Conservation (phyloP, 2,329 filamentous ascomycete genomes). For the Alternaria atra region DNA sequence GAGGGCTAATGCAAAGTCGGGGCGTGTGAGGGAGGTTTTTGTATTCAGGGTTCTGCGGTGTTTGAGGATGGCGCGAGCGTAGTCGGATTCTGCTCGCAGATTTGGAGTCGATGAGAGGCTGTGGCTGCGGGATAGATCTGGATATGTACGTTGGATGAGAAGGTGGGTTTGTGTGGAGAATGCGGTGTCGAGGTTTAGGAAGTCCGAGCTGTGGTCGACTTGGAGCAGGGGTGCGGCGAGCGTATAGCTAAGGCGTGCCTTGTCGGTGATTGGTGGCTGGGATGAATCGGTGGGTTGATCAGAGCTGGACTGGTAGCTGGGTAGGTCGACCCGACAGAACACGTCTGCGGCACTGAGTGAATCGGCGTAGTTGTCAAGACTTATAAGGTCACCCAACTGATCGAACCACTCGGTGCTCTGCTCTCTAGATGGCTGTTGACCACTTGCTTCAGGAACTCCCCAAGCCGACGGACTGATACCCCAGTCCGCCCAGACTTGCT, state of each 20-base stretch:
- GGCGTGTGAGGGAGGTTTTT: constrained; percentile 40
- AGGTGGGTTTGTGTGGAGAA: constrained; percentile 43
- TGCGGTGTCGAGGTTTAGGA: constrained; percentile 50
- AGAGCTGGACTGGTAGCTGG: constrained; percentile 37
- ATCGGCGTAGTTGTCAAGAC: constrained; percentile 64
- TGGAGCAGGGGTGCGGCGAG: constrained; percentile 64
- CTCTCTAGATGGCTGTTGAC: not conserved
- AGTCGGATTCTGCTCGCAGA: constrained; percentile 22
- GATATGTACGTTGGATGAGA: constrained; percentile 26
- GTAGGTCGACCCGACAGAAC: constrained; percentile 61
- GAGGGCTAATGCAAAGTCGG: constrained; percentile 59
- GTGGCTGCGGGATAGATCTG: constrained; percentile 1
- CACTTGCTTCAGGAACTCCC: not conserved
- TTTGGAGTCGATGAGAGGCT: not conserved
- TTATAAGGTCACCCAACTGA: constrained; percentile 52
- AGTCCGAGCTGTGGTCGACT: constrained; percentile 58
- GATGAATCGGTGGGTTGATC: constrained; percentile 69
- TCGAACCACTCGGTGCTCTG: not conserved
- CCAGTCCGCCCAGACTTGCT: constrained; percentile 75
- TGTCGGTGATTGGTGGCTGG: constrained; percentile 65
- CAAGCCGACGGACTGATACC: constrained; percentile 69
- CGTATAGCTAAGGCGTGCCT: constrained; percentile 64
- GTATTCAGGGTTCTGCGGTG: constrained; percentile 29
- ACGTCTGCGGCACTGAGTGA: constrained; percentile 73
- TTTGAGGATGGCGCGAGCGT: constrained; percentile 43